These are phyloP conservation scores for Pleurotus sapidus DNA, from an alignment of 768 basidiomycete species.

Conservation along the genomic window DNA sequence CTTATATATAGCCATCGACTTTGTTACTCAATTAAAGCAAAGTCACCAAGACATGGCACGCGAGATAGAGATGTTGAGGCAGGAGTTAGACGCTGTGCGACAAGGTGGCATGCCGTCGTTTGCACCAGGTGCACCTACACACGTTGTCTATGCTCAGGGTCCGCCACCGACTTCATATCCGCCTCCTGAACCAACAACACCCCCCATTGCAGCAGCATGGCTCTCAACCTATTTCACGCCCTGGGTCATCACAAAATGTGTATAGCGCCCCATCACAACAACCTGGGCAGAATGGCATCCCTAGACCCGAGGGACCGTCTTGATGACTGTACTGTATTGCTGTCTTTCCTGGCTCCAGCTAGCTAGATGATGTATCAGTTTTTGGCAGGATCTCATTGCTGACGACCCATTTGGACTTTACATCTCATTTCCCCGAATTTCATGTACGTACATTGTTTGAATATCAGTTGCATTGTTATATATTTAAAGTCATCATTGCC, in stretches of 20 bases:
- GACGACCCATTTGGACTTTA: neutral
- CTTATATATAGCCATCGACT: constrained; percentile 71
- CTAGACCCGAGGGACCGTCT: constrained; percentile 40
- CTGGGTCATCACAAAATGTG: constrained; percentile 60
- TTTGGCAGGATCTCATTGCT: constrained; percentile 1
- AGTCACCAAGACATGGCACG: constrained; percentile 72
- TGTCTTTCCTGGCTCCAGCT: neutral
- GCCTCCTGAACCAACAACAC: constrained; percentile 39
- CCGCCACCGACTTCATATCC: constrained; percentile 43
- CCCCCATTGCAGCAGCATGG: constrained; percentile 29
- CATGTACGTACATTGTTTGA: constrained; percentile 9
- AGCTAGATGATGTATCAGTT: constrained; percentile 9
- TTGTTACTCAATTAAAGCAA: constrained; percentile 76
- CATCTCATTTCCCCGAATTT: neutral
- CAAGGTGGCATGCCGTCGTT: constrained; percentile 54
- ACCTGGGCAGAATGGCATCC: constrained; percentile 41
- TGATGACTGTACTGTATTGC: constrained; percentile 18
- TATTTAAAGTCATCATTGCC: neutral
- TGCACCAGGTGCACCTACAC: constrained; percentile 45
- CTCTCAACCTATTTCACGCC: constrained; percentile 46
- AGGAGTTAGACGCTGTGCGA: constrained; percentile 67
- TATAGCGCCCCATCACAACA: constrained; percentile 39
- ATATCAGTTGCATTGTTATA: neutral
- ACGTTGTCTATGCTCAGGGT: constrained; percentile 49
- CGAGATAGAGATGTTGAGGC: constrained; percentile 76